Evolutionary conservation across 2,329 filamentous ascomycete species (phyloP), one percentile per base, ranked within the genome.

Genomic region (Ascocoryne sarcoides): DNA sequence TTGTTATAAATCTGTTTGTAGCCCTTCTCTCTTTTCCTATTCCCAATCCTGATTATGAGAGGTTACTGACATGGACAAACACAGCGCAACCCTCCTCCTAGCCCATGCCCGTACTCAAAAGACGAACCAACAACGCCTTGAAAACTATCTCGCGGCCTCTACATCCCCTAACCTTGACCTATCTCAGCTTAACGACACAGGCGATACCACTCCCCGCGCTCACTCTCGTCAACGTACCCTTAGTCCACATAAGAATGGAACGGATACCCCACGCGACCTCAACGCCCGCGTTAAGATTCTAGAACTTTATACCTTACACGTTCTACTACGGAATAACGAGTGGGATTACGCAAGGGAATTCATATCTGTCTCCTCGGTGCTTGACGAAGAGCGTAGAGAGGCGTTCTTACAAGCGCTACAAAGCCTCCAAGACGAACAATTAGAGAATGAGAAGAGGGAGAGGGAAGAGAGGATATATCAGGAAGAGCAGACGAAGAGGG

Each of bases 311-410:
- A 93, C 88, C 1, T 73, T 98, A 4, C 92, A 98, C 58, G 86
- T 96, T 5, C 76, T 98, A n/a, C 79, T 90, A 4, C 76, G 87
- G 39, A 96, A 95, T 53, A 80, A 86, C 41, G 88, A 96, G 64
- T 98, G 92, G 92, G 86, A 95, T 43, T 95, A 95, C 55, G 87
- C 92, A 3, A 76, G 79, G 44, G 85, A 94, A 53, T 96, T 96
- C 61, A 93, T 96, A 56, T 78, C 73, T 55, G 77, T 87, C 56
- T 92, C 81, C 60, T 80, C 90, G 34, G 78, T 95, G 18, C 72
- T 98, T 1, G 90, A 96, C 60, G 90, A 95, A 38, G 92, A 96
- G 65, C 77, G 86, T 32, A 79, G 86, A 47, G 87, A 96, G 54
- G 81, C 85, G 1, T 95, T 96, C 60, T 65, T 94, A 12, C 82